Base-by-base conservation (phyloP, 164 flowering plant genomes). In the Nymphaea colorata region DNA sequence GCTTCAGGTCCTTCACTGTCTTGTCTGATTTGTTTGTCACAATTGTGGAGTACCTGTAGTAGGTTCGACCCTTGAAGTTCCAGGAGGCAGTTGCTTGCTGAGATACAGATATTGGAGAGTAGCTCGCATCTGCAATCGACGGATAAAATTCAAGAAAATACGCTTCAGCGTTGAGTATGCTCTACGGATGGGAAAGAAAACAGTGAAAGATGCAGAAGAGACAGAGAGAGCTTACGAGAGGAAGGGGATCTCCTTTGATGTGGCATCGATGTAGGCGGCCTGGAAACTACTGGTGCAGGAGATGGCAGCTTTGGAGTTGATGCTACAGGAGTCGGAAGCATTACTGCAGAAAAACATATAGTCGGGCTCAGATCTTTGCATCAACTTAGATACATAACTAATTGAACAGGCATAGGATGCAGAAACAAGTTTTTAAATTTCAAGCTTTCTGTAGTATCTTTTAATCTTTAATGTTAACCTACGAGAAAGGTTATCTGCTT, bases 1-100 rank as follows among this genome's bases (percentile, higher is more conserved):
- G 81, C 76, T 85, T 79, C 62, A 93, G 75, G 62, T 79, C 75
- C 72, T 76, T 88, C 55, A 93, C 42, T 8, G 83, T 80, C 79
- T 85, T 90, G 1, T 66, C 43, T 0, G 96, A 90, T 60, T 83
- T 86, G 82, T 90, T 93, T n/a, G 84, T 86, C 45, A 93, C 81
- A 5, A 71, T 45, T 8, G 85, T 77, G 1, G 93, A 86, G 70
- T 93, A 93, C 79, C 93, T 84, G 80, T 86, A 79, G 85, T 87
- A 93, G 12, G 87, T 84, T 67, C 71, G 85, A 18, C 91, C 93
- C 14, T 81, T 76, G 53, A 72, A 51, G 43, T 2, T 69, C 96
- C 98, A 93, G 12, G 93, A 85, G 43, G 83, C 41, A 25, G 90
- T 84, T 65, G 72, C 55, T 74, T 85, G 88, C 66, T 90, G 96